Conservation (phyloP, 306 rosid genomes). For the Citrullus mucosospermus region DNA sequence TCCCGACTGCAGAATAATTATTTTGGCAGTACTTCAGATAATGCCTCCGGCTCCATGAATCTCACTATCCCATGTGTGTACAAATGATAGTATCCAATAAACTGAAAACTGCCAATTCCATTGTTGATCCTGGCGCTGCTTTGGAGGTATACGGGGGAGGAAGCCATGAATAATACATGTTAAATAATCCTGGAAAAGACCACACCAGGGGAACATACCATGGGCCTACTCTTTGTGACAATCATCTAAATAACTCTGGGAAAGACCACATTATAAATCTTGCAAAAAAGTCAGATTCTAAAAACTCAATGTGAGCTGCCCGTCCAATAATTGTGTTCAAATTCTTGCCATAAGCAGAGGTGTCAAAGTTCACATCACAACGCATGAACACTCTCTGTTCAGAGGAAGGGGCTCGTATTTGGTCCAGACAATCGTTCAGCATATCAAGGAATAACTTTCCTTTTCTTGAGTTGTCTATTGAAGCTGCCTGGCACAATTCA, state of each 20-base stretch:
- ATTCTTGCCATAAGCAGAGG: constrained; percentile 75
- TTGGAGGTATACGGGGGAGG: neutral
- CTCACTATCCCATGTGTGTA: neutral
- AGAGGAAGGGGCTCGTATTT: constrained; percentile 45
- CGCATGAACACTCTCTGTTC: constrained; percentile 70
- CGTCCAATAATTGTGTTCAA: constrained; percentile 71
- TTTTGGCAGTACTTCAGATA: neutral
- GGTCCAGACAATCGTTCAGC: constrained; percentile 78
- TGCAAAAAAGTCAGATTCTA: constrained; percentile 71
- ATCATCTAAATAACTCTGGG: constrained; percentile 55
- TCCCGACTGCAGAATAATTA: neutral
- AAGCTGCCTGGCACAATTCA: constrained; percentile 77
- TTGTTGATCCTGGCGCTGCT: neutral
- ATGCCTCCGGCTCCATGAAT: neutral
- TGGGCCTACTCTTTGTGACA: neutral
- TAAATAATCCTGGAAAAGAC: neutral
- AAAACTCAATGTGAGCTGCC: constrained; percentile 86
- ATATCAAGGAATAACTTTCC: constrained; percentile 63
- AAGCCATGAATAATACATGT: neutral
- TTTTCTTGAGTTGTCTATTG: constrained; percentile 58
- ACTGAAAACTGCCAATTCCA: neutral
- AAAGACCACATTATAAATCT: constrained; percentile 92
- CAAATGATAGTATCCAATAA: neutral
- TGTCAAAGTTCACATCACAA: constrained; percentile 79
- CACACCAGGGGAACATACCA: neutral